Evolutionary conservation across 2,329 filamentous ascomycete species (phyloP), one percentile per base, ranked within the genome.

Genomic region (Dryadomyces quercivorus): DNA sequence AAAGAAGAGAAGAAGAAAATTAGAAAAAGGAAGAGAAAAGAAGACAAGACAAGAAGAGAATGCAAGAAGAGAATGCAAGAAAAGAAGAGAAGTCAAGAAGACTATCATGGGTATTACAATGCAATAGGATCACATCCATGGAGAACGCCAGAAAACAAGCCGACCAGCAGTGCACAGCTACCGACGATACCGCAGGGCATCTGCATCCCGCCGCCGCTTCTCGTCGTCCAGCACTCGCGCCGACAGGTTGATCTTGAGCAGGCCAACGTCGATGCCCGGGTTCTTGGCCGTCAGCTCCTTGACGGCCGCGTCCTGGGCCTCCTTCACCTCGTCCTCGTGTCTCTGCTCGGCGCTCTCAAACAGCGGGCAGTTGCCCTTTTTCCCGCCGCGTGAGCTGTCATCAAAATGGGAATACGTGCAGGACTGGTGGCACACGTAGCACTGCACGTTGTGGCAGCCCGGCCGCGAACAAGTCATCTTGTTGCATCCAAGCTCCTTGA

Each of bases 401-500:
- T 84, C 72, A 62, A 94, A 94, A 66, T 94, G 89, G 0, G 71
- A 60, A 62, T 94, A 93, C 55, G 77, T 69, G 55, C 75, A 78
- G 1, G 79, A 78, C 61, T 84, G 73, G 21, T 81, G 82, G 69
- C 89, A 95, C 45, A 88, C 74, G 61, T 90, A 89, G 63, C 83
- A 85, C 59, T 82, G 78, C 0, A 76, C 62, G 47, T 80, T 77
- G 2, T 54, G 5, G 56, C 80, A 83, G 1, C 69, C 68, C 44
- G 63, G 51, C n/a, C 76, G 75, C 0, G 78, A 72, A 65, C 89
- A 95, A 0, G 67, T 75, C 78, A 95, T 88, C 68, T 91, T 91
- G 70, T 94, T 94, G 70, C 89, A 95, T 2, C 89, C 89, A 36
- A 72, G 66, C 40, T 84, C 78, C 64, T 94, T 95, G 65, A 94